A percentile compares a stretch with the other conserved stretches of the same genome.
These are phyloP conservation scores for Tolypocladium tropicale DNA, from an alignment of 2,329 filamentous ascomycete species.

Conservation along the genomic window DNA sequence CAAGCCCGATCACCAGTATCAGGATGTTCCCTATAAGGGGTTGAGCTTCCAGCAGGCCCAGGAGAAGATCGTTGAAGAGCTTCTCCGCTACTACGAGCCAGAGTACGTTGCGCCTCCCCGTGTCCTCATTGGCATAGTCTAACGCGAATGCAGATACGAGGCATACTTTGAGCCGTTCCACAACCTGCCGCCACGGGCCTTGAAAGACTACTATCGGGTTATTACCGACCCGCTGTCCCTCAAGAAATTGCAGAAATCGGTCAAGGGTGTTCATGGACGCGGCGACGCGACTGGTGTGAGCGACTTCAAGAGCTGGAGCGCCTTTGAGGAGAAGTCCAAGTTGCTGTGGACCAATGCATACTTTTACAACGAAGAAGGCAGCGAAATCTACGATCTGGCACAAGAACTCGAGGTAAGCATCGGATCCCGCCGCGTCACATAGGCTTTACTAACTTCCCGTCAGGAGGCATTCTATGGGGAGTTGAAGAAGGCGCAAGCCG, in stretches of 20 bases:
- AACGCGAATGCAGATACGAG: conserved; percentile 44
- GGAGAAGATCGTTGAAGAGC: conserved; percentile 70
- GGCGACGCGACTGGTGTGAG: conserved; percentile 50
- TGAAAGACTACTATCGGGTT: conserved; percentile 80
- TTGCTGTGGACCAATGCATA: conserved; percentile 82
- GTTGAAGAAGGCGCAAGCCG: conserved; percentile 60
- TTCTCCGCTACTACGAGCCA: conserved; percentile 59
- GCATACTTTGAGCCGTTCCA: conserved; percentile 67
- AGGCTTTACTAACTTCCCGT: conserved; percentile 5
- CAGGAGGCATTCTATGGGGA: conserved; percentile 60
- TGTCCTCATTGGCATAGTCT: conserved; percentile 4
- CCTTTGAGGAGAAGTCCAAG: conserved; percentile 69
- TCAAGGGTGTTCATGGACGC: conserved; percentile 62
- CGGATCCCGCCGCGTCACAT: neutral
- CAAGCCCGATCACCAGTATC: conserved; percentile 42
- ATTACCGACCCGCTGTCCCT: conserved; percentile 75
- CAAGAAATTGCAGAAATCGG: conserved; percentile 64
- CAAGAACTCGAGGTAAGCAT: conserved; percentile 62
- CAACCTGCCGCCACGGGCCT: conserved; percentile 61
- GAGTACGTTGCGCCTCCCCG: conserved; percentile 33
- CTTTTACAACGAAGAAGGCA: conserved; percentile 86
- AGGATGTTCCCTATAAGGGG: conserved; percentile 53
- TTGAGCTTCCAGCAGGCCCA: conserved; percentile 77
- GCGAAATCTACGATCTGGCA: conserved; percentile 69
- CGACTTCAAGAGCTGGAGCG: conserved; percentile 73